These are phyloP conservation scores for Chlorella ohadii DNA, from an alignment of 139 green algal species.

Conservation along the genomic window DNA sequence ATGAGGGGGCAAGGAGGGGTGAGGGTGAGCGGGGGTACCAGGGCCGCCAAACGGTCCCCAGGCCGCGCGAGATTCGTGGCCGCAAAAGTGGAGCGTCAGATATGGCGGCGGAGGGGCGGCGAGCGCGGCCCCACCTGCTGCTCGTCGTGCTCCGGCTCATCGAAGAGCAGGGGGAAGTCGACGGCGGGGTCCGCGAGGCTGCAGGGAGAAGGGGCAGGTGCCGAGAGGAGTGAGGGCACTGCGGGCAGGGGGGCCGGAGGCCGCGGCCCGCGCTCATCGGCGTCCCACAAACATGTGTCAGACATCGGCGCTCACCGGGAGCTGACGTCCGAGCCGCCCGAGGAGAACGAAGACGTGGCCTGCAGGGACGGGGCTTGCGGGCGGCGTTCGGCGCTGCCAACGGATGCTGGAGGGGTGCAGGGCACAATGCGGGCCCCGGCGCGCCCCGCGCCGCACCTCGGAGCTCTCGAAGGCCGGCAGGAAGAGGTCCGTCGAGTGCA, in stretches of 20 bases:
- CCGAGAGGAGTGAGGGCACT: too few relatives aligned
- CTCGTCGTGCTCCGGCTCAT: neutral
- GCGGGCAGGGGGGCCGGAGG: too few relatives aligned
- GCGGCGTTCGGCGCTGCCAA: too few relatives aligned
- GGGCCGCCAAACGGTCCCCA: too few relatives aligned
- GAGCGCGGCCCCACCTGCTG: neutral
- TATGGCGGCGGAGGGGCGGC: neutral
- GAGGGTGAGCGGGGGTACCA: neutral
- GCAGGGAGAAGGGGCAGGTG: neutral
- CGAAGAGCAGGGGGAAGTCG: neutral
- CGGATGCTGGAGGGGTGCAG: neutral
- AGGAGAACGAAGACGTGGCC: slow-evolving; percentile 15
- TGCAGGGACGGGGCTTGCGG: neutral
- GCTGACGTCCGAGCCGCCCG: neutral
- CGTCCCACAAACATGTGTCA: neutral
- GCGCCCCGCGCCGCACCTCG: neutral
- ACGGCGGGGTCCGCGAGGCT: neutral
- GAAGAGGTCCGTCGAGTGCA: slow-evolving; percentile 11
- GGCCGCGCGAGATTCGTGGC: too few relatives aligned
- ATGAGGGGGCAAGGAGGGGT: neutral
- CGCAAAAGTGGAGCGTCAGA: too few relatives aligned
- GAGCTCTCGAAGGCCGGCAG: slow-evolving; percentile 18
- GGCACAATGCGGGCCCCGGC: neutral
- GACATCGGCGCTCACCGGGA: neutral
- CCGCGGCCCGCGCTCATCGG: neutral